Base-by-base conservation (phyloP, 2,329 filamentous ascomycete species). In the Coniochaeta sp. region DNA sequence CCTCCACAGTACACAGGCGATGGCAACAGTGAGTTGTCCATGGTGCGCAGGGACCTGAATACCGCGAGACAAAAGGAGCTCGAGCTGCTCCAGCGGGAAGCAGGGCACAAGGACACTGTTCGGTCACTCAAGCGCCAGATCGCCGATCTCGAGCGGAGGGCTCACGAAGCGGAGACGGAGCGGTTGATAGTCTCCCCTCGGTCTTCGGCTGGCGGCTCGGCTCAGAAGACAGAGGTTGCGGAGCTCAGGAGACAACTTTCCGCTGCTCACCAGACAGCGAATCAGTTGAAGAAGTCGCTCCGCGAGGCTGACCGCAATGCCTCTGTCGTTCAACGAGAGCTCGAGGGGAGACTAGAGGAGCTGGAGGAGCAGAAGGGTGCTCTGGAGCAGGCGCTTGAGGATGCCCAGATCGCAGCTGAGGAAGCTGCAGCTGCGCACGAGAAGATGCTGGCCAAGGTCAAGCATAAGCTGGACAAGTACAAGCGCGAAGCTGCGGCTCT, bases 1-100 rank as follows among this genome's bases (percentile, higher is more conserved):
- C 66, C 68, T 4, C 65, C 71, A n/a, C 71, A 72, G 2, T 72
- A 72, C 42, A 66, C 64, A 16, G 66, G 71, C 28, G 77, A 79
- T 32, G 79, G 77, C 19, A 75, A 74, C 63, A 75, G 77, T 62
- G 85, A 89, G 62, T 66, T 89, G 19, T 85, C 83, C 10, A 70
- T 83, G 26, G 75, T 90, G 44, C 84, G 84, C 26, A 82, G 82
- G 47, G 86, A 88, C 66, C 76, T 91, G 7, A 79, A 83, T 1
- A 80, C 81, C 34, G 82, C 87, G 4, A 81, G 87, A n/a, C 81
- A 85, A 67, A 88, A 85, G 64, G 88, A 91, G 65, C 80, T 83
- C 17, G 81, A 85, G 19, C 80, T 86, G 58, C 73, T 88, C 32
- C 83, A 89, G 65, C 84, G 85, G n/a, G 89, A 90, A 67, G 75